A percentile compares a stretch with the other conserved stretches of the same genome.
Evolutionary conservation across 2,329 filamentous ascomycete genomes (phyloP).

Genomic region (Exophiala sideris): DNA sequence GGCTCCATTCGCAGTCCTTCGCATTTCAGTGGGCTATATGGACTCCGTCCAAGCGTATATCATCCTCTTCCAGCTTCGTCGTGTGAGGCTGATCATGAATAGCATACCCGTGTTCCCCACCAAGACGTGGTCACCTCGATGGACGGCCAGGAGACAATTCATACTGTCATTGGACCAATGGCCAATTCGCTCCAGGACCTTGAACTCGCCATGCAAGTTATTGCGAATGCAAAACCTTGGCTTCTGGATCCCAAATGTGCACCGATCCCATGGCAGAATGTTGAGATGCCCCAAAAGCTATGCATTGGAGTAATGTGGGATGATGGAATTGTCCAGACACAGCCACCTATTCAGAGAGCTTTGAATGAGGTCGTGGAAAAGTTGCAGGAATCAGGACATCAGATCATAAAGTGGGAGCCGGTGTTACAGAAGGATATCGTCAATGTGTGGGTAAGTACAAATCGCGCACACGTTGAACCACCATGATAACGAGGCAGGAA

Average conservation of each 20-base stretch:
- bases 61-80: no score
- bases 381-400: conserved; percentile 34
- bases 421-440: no score
- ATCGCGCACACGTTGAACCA: no score
- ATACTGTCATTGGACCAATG: conserved; percentile 53
- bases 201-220: conserved; percentile 40
- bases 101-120: conserved; percentile 8
- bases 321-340: conserved; percentile 62
- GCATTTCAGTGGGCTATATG: conserved; percentile 49
- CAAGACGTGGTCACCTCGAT: conserved; percentile 26
- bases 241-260: conserved; percentile 48
- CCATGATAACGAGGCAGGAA: no score
- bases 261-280: conserved; percentile 50
- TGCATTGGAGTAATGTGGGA: conserved; percentile 62
- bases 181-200: conserved; percentile 51
- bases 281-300: conserved; percentile 35
- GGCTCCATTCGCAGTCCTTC: conserved; percentile 52
- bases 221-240: conserved; percentile 49
- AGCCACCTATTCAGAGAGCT: conserved; percentile 58
- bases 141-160: conserved; percentile 32
- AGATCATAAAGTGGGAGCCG: no score
- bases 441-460: no score
- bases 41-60: conserved; percentile 31
- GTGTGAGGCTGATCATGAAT: no score
- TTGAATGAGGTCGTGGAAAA: conserved; percentile 44